Base-by-base conservation (phyloP, 768 basidiomycete species). In the Ramaria rubella region DNA sequence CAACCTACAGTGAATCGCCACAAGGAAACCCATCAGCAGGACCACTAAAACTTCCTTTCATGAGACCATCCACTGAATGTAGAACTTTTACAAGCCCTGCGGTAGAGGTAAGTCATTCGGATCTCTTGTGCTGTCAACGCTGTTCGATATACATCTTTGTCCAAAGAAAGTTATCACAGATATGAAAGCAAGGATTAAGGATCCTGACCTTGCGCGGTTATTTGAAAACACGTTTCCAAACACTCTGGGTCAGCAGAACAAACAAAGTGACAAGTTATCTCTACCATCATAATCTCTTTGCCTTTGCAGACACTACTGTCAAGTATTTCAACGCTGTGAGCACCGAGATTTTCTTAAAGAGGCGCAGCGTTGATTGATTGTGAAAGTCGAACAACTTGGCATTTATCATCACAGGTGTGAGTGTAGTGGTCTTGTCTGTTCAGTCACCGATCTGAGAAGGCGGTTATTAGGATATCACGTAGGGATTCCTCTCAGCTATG, bases 211-310 rank as follows among this genome's bases (percentile, higher is more conserved):
- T 51, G 88, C 87, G 12, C 78, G 86, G 49, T 66, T 90, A 21
- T 90, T 90, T 61, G 87, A 89, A 67, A 90, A 90, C 59, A 84
- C 87, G 1, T 88, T 89, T 64, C 88, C 88, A 3, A 88, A 88
- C 62, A 90, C 88, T 0, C 77, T 90, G 44, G 87, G 86, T 86
- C n/a, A n/a, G n/a, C n/a, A n/a, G n/a, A n/a, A n/a, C n/a, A 61
- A 5, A 29, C 2, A 8, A 19, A 19, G 24, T n/a, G 12, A 26
- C 12, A 14, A 33, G 58, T 19, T 17, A 9, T 29, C n/a, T 29
- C n/a, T 33, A 21, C 21, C 4, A 31, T 31, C 19, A 33, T 33
- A 26, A 50, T 7, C 9, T 24, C 19, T 31, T 14, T 42, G n/a
- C 3, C 21, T n/a, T 15, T 17, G 30, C 58, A 87, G 88, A 90